Evolutionary conservation across 805 yeast genomes (phyloP), one percentile per base, ranked within the genome.

Genomic region (Schizosaccharomyces osmophilus): DNA sequence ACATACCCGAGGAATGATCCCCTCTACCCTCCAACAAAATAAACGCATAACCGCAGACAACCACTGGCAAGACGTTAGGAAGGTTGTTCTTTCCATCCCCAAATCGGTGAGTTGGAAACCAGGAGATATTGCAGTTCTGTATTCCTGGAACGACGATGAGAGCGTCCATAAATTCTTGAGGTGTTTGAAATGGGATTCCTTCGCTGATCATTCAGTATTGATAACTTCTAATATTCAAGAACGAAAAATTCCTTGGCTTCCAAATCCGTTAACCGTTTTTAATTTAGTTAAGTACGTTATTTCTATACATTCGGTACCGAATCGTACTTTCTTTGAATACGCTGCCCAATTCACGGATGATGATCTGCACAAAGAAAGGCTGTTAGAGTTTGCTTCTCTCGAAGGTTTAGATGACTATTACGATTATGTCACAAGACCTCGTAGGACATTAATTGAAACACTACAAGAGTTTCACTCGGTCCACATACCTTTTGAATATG

Each of bases 31-130:
- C 5, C 62, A 64, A 0, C 57, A 64, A 1, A 87, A 87, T 67
- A 64, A 71, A 0, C 72, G 95, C 63, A 73, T 93, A 17, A 90
- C 97, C 0, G 70, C 79, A 0, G 63, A 65, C 0, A 82, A 80
- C 61, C 97, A 93, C 72, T 87, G 87, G 72, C 97, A 93, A 70
- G 97, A 93, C 69, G 95, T 90, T 1, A 75, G 96, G 48, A 80
- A 55, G 9, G 60, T 45, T 11, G 9, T 5, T 17, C 5, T 31
- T 9, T 19, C 26, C 15, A 17, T 17, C 13, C 45, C 59, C 1
- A 63, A 55, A 31, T 55, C 67, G 0, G 67, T 75, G 15, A 63
- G 66, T 1, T 85, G 79, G 66, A 62, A 66, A 1, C 89, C 96
- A 0, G 97, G 97, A 4, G 97, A 93, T 68, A 81, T 94, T 0